Evolutionary conservation across 345 rosid genomes (phyloP), one percentile per base, ranked within the genome.

Genomic region (Hibiscus mutabilis): DNA sequence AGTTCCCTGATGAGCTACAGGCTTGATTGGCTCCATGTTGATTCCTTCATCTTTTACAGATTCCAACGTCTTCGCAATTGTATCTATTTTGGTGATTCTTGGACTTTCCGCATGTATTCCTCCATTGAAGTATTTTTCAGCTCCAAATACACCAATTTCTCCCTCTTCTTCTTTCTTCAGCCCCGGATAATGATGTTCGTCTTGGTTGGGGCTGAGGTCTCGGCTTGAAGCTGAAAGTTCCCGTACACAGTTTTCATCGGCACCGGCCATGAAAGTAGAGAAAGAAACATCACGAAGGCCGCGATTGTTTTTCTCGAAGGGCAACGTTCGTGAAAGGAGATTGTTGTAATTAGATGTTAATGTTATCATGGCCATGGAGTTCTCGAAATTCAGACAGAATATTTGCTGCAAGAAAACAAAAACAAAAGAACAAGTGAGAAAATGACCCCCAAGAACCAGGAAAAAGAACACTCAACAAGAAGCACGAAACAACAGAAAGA

Each of bases 101-200:
- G 88, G 83, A 72, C 82, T 78, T 52, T 77, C 80, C 4, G 31
- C 76, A 66, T 88, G 91, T 27, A 82, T 84, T 37, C 69, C 83
- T 65, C 91, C 94, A 44, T 83, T 87, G 80, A 92, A 92, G 71
- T 92, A 92, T 67, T 86, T 92, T 79, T 92, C 98, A 31, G 98
- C 98, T 63, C 88, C 78, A 18, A 92, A 92, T 42, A 92, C 88
- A 68, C 92, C 89, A 35, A 92, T 88, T 74, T 88, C 97, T 72
- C 83, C 78, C 61, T 90, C 92, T 31, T 88, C 92, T 44, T 84
- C 79, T 77, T 89, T 80, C 79, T 76, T 76, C 25, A 47, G 60
- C 33, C 52, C 77, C 78, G 72, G 61, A 65, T 5, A 73, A 71
- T 62, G 67, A 66, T 68, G 66, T 33, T 70, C 15, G 35, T 74